Evolutionary conservation across 2,329 filamentous ascomycete species (phyloP).

Genomic region (Fusarium nelsonii): DNA sequence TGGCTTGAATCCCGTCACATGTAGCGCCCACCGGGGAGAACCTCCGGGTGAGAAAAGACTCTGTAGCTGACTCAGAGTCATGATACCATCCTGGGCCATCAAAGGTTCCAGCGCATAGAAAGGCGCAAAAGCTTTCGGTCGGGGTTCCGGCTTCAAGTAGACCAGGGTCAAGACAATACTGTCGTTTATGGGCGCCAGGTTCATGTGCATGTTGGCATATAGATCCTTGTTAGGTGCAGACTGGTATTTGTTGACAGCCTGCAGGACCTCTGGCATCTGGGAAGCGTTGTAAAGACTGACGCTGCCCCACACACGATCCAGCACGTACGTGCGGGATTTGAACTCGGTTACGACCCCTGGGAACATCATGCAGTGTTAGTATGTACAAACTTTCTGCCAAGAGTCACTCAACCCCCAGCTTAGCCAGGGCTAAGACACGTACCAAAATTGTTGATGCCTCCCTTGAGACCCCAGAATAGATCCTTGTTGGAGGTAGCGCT

Average conservation of each 20-base stretch:
- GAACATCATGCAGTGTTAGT: too few species aligned
- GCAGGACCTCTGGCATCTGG: neutral
- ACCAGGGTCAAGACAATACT: neutral
- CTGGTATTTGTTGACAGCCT: neutral
- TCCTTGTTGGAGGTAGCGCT: neutral
- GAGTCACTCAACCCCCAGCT: too few species aligned
- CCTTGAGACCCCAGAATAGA: neutral
- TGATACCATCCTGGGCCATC: neutral
- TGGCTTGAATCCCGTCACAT: neutral
- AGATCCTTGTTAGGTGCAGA: neutral
- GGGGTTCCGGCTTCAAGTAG: neutral
- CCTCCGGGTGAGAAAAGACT: neutral
- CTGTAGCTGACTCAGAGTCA: neutral
- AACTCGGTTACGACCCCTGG: neutral
- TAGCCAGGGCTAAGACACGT: neutral
- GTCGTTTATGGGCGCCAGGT: neutral
- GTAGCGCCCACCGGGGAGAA: neutral
- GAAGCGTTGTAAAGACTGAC: neutral
- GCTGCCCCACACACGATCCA: neutral
- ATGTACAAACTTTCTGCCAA: too few species aligned
- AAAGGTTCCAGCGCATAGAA: neutral
- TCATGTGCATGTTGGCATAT: neutral
- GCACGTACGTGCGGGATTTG: neutral
- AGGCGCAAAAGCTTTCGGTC: neutral
- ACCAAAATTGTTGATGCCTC: neutral